Evolutionary conservation across 2,329 filamentous ascomycete genomes (phyloP).

Genomic region (Hypoxylon sp.): DNA sequence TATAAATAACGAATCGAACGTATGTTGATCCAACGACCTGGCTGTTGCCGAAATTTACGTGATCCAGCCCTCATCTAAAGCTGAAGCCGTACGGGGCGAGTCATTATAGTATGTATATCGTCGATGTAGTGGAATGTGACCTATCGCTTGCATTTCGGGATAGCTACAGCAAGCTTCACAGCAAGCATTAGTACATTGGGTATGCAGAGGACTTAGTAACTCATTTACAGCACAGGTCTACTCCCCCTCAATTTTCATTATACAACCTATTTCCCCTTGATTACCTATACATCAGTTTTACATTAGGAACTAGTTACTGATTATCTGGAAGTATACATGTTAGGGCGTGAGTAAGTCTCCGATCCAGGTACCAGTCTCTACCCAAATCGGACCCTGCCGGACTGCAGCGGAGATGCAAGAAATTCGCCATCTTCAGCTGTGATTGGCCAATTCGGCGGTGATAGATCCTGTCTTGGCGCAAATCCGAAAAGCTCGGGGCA

Average conservation of each 20-base stretch:
- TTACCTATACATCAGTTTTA: not conserved
- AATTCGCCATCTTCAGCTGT: slow-evolving; percentile 17
- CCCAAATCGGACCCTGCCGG: slow-evolving; percentile 27
- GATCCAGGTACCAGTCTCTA: not conserved
- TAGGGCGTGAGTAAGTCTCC: slow-evolving; percentile 21
- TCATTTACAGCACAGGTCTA: not conserved
- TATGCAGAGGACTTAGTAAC: not conserved
- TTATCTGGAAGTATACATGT: slow-evolving; percentile 4
- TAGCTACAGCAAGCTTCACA: not conserved
- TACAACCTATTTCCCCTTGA: not conserved
- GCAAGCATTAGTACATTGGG: not conserved
- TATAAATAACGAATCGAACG: not conserved
- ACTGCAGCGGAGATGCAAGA: slow-evolving; percentile 44
- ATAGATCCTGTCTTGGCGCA: slow-evolving; percentile 30
- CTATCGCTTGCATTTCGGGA: not conserved
- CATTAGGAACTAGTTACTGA: slow-evolving; percentile 9
- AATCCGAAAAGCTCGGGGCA: slow-evolving; percentile 4
- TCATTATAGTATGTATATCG: not conserved
- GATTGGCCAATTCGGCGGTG: slow-evolving; percentile 39
- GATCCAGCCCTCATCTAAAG: not conserved
- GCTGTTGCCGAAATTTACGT: not conserved
- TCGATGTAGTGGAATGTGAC: not conserved
- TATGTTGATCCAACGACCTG: not conserved
- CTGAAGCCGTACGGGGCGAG: not conserved
- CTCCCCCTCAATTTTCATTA: not conserved